Evolutionary conservation across 2,329 filamentous ascomycete species (phyloP).

Genomic region (Macrophomina pseudophaseolina): DNA sequence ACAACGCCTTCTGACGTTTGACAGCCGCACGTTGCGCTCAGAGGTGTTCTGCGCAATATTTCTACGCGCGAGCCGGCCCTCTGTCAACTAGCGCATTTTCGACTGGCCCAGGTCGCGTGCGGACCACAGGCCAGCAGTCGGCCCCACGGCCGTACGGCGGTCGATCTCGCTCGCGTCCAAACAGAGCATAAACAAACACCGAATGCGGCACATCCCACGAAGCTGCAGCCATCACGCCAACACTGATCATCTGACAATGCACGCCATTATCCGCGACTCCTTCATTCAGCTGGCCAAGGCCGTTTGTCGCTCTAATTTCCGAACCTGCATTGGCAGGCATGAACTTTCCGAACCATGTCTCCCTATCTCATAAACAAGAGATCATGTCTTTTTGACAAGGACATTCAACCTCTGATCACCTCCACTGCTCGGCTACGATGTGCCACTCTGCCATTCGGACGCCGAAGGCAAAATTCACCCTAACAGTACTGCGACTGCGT

Average conservation of each 20-base stretch:
- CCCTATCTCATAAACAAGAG: neutral
- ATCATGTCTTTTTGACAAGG: too few species aligned
- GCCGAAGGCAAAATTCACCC: too few species aligned
- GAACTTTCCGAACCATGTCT: neutral
- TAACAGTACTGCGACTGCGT: too few species aligned
- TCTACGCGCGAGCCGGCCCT: neutral
- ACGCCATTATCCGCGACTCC: neutral
- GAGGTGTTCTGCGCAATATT: neutral
- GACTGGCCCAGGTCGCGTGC: neutral
- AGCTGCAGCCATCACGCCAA: neutral
- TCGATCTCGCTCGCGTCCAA: slow-evolving; percentile 10
- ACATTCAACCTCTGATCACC: too few species aligned
- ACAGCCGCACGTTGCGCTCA: neutral
- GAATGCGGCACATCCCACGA: neutral
- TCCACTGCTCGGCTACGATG: too few species aligned
- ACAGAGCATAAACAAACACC: slow-evolving; percentile 13
- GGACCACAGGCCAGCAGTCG: slow-evolving; percentile 11
- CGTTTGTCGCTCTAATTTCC: slow-evolving; percentile 1
- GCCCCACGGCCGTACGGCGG: slow-evolving; percentile 12
- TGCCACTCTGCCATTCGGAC: too few species aligned
- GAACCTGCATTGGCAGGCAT: slow-evolving; percentile 18
- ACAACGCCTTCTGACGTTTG: neutral
- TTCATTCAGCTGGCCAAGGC: neutral
- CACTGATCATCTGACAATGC: neutral
- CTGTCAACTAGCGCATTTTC: neutral